These are phyloP conservation scores for Narthecium ossifragum DNA, from an alignment of 106 monocot species.

Conservation along the genomic window DNA sequence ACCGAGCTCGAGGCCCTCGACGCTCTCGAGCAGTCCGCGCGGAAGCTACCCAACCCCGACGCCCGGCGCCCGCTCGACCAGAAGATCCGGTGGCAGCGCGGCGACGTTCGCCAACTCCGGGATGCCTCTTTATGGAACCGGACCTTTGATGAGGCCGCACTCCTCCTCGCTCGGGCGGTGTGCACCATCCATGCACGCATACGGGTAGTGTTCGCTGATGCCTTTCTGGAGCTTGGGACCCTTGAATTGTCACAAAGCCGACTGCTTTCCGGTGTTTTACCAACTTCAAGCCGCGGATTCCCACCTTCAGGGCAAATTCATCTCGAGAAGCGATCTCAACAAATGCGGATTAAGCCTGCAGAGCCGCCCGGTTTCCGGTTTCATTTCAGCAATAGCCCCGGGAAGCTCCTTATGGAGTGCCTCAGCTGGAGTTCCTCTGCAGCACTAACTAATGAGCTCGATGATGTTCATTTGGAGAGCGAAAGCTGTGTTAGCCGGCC, in stretches of 20 bases:
- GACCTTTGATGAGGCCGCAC: slow-evolving; percentile 57
- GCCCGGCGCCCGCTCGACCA: slow-evolving; percentile 53
- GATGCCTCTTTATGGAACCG: slow-evolving; percentile 79
- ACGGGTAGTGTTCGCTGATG: slow-evolving; percentile 47
- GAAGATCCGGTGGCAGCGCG: slow-evolving; percentile 73
- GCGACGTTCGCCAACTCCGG: slow-evolving; percentile 53
- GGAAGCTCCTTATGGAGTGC: slow-evolving; percentile 68
- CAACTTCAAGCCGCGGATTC: slow-evolving; percentile 6
- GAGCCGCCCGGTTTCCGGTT: too few relatives aligned
- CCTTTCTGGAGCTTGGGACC: slow-evolving; percentile 9
- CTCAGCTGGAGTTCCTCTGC: slow-evolving; percentile 53
- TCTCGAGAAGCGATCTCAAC: too few relatives aligned
- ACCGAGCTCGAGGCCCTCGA: slow-evolving; percentile 58
- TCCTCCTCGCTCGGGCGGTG: slow-evolving; percentile 64
- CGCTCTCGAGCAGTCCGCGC: slow-evolving; percentile 71
- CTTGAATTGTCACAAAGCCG: slow-evolving; percentile 11
- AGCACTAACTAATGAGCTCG: slow-evolving; percentile 12
- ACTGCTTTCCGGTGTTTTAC: slow-evolving; percentile 20
- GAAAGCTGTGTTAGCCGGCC: slow-evolving; percentile 20
- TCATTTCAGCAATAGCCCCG: slow-evolving; percentile 50
- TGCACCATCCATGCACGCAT: slow-evolving; percentile 63
- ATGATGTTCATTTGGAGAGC: slow-evolving; percentile 19
- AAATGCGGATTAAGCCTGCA: too few relatives aligned
- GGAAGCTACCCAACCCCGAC: slow-evolving; percentile 42
- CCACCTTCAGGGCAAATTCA: slow-evolving; percentile 15